A percentile compares a stretch with the other conserved stretches of the same genome.
phyloP scores from a whole-genome alignment of 805 yeast genomes.

The Isabelozyma gotoi region DNA sequence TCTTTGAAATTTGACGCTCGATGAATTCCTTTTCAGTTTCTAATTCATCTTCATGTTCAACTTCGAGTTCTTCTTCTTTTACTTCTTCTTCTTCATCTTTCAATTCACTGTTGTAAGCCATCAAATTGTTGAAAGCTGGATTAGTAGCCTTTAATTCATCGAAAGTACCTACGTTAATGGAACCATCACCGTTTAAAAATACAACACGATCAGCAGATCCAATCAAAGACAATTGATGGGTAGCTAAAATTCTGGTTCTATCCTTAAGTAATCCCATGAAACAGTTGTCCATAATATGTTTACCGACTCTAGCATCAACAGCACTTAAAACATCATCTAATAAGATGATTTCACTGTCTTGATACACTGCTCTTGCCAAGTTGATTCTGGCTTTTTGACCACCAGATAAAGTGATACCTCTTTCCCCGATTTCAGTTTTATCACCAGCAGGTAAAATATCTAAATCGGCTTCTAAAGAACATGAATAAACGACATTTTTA shows the following conservation, averaged over 20 bases:
- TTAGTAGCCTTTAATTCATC: constrained; percentile 23
- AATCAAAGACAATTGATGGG: constrained; percentile 35
- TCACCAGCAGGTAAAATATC: constrained; percentile 35
- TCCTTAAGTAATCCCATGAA: constrained; percentile 24
- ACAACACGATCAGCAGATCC: constrained; percentile 30
- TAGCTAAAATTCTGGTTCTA: constrained; percentile 36
- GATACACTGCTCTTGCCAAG: constrained; percentile 37
- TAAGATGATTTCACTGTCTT: constrained; percentile 26
- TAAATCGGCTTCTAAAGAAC: constrained; percentile 32
- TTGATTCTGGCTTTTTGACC: constrained; percentile 39
- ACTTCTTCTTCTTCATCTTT: constrained; percentile 12
- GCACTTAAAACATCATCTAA: constrained; percentile 38
- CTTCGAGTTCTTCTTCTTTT: constrained; percentile 7
- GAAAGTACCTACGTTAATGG: constrained; percentile 28
- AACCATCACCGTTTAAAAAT: constrained; percentile 31
- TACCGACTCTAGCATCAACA: constrained; percentile 39
- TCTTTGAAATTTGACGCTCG: constrained; percentile 10
- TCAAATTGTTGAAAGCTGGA: constrained; percentile 25
- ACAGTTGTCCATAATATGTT: constrained; percentile 33
- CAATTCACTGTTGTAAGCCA: constrained; percentile 20
- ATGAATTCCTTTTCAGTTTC: constrained; percentile 14
- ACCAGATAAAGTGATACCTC: constrained; percentile 37
- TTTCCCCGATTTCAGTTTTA: constrained; percentile 36
- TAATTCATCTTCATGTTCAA: constrained; percentile 13
- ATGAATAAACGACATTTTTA: constrained; percentile 24